Evolutionary conservation across 345 rosid species (phyloP).

Genomic region (Pseudoturritis turrita): DNA sequence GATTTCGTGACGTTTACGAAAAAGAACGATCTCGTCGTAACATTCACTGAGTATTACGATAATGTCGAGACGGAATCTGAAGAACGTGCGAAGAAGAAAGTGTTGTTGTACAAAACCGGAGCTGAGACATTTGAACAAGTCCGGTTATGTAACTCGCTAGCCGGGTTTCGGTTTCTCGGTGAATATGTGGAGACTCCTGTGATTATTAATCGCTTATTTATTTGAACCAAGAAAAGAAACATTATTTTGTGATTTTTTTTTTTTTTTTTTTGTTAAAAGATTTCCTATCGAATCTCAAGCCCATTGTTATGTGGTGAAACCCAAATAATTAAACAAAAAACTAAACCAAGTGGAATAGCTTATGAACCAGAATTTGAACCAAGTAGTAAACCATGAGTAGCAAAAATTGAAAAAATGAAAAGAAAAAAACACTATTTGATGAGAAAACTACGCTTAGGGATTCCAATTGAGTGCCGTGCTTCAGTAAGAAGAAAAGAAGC

Average conservation of each 20-base stretch:
- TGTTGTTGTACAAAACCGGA: conserved; percentile 12
- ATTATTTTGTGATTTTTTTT: neutral
- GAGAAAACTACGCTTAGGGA: too few relatives aligned
- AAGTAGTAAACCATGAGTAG: too few relatives aligned
- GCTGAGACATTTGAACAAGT: neutral
- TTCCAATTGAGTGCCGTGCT: too few relatives aligned
- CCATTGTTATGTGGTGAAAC: neutral
- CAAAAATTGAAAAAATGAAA: too few relatives aligned
- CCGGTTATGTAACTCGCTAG: neutral
- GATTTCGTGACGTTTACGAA: conserved; percentile 17
- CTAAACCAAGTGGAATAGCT: neutral
- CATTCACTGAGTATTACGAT: neutral
- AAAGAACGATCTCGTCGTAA: conserved; percentile 11
- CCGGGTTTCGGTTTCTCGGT: neutral
- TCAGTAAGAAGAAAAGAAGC: too few relatives aligned
- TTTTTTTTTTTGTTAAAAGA: neutral
- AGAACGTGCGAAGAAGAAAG: neutral
- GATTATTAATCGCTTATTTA: neutral
- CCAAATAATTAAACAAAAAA: neutral
- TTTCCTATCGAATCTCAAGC: neutral
- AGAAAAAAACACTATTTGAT: too few relatives aligned
- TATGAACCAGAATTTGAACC: too few relatives aligned
- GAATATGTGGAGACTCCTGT: conserved; percentile 15
- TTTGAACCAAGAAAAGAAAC: neutral
- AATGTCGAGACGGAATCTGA: neutral